Conservation (phyloP, 257 asterid genomes). For the Solanum clarkiae region DNA sequence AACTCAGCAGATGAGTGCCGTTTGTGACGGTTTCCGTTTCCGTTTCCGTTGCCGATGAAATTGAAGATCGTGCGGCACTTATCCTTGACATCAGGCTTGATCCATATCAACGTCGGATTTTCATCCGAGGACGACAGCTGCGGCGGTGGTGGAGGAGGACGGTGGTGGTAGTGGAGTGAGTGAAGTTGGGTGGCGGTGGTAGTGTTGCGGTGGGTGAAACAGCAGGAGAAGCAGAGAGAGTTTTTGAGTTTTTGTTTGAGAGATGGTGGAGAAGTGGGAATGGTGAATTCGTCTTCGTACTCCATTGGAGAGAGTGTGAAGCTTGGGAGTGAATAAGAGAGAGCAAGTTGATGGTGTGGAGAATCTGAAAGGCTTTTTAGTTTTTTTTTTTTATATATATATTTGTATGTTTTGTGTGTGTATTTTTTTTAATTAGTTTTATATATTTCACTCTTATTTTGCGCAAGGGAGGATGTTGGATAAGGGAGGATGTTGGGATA, state of each 20-base stretch:
- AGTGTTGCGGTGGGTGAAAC: slow-evolving; percentile 30
- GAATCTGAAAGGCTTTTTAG: background rate
- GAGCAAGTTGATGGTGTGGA: background rate
- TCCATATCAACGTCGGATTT: slow-evolving; percentile 41
- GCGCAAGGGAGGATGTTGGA: no score
- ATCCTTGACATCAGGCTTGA: slow-evolving; percentile 31
- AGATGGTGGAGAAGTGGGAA: slow-evolving; percentile 13
- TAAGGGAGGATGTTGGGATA: no score
- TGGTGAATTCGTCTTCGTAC: slow-evolving; percentile 2
- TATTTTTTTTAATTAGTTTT: no score
- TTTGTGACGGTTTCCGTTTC: slow-evolving; percentile 12
- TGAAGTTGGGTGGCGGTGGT: background rate
- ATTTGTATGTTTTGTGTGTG: no score
- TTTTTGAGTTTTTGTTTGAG: slow-evolving; percentile 34
- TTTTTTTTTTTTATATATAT: no score
- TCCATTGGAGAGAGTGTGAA: slow-evolving; percentile 10
- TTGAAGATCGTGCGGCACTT: slow-evolving; percentile 40
- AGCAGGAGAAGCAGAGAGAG: slow-evolving; percentile 40
- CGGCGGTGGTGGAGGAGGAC: slow-evolving; percentile 5
- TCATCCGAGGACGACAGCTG: slow-evolving; percentile 11
- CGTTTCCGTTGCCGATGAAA: slow-evolving; percentile 3
- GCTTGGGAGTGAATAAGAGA: background rate
- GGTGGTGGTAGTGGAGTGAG: slow-evolving; percentile 8
- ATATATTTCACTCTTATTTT: no score
- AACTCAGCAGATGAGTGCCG: slow-evolving; percentile 40